Conservation (phyloP, 495 filamentous ascomycete genomes). For the Xylaria scruposa region DNA sequence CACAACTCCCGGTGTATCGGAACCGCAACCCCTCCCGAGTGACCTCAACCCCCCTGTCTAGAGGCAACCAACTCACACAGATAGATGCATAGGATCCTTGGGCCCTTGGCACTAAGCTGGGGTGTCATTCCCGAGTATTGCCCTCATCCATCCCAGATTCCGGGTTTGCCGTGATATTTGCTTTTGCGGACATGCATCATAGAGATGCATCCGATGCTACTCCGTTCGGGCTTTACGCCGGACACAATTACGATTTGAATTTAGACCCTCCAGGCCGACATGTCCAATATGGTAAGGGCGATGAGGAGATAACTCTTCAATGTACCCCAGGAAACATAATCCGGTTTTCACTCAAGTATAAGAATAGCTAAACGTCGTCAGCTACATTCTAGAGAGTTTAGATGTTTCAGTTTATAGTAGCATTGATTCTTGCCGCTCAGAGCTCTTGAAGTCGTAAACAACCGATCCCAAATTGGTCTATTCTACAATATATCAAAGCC, state of each 20-base stretch:
- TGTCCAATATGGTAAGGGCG: not conserved
- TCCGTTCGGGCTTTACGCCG: not conserved
- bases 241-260: not conserved
- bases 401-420: not conserved
- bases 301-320: not conserved
- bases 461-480: not conserved
- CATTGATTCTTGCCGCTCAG: not conserved
- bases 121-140: not conserved
- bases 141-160: not conserved
- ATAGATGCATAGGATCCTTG: not conserved
- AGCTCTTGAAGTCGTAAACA: not conserved
- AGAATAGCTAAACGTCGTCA: not conserved
- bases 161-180: not conserved
- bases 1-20: not conserved
- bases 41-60: not conserved
- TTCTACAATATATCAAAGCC: not conserved
- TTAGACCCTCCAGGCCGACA: not conserved
- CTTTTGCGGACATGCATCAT: not conserved
- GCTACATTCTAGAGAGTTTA: not conserved
- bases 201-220: conserved; percentile 9
- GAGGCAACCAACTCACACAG: not conserved
- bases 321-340: not conserved
- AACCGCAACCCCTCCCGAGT: conserved; percentile 7
- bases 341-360: not conserved
- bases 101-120: not conserved